Percentiles rank a stretch among this genome's conserved stretches.
Evolutionary conservation across 208 protist species (phyloP).

Genomic region (Crithidia fasciculata): DNA sequence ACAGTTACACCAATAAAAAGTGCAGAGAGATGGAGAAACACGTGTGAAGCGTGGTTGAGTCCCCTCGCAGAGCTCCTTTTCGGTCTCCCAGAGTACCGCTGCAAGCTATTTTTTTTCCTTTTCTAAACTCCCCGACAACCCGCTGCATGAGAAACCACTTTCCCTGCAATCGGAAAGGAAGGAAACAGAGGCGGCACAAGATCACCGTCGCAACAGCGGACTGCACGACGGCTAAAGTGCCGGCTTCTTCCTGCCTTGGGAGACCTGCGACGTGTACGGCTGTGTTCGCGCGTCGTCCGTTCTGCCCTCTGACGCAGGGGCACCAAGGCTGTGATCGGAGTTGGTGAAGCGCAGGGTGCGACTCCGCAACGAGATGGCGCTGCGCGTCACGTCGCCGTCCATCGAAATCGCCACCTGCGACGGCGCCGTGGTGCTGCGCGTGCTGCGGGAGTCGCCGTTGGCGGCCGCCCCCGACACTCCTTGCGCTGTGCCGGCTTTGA

Average conservation of each 20-base stretch:
- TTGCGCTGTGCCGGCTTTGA: neutral
- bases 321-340: neutral
- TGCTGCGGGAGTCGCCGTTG: neutral
- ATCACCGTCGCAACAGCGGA: too few relatives aligned
- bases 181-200: too few relatives aligned
- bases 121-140: neutral
- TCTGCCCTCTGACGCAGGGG: neutral
- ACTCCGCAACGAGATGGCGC: slow-evolving; percentile 1
- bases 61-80: too few relatives aligned
- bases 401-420: slow-evolving; percentile 20
- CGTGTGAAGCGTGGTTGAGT: too few relatives aligned
- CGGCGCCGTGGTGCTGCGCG: slow-evolving; percentile 4
- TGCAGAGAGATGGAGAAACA: too few relatives aligned
- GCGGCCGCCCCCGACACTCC: neutral
- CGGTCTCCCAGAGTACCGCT: neutral
- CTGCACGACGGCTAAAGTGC: neutral
- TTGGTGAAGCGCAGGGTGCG: slow-evolving; percentile 10
- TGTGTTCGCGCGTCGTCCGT: slow-evolving; percentile 15
- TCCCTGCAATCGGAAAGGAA: too few relatives aligned
- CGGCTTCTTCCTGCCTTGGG: neutral
- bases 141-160: too few relatives aligned
- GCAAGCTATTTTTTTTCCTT: neutral
- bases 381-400: neutral
- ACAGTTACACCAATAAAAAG: too few relatives aligned
- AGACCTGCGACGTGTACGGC: slow-evolving; percentile 13